Evolutionary conservation across 345 rosid species (phyloP).

Genomic region (Dimocarpus longan): DNA sequence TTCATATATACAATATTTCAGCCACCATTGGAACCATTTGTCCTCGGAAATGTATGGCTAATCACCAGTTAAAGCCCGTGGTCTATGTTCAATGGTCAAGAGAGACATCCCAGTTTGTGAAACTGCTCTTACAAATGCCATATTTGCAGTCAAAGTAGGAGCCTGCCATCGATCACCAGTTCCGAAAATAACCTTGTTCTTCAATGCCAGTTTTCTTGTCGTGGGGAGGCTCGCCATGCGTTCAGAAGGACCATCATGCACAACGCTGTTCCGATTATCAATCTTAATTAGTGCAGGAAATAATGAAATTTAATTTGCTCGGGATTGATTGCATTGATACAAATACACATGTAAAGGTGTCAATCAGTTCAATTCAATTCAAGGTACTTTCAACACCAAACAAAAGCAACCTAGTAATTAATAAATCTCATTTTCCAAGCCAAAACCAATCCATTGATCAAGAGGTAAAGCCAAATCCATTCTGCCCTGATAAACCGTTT

Average conservation of each 20-base stretch:
- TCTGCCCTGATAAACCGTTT: too few species aligned
- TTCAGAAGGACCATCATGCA: constrained; percentile 73
- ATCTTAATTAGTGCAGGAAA: constrained; percentile 6
- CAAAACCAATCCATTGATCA: too few species aligned
- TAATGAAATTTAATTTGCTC: background rate
- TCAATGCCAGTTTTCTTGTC: constrained; percentile 83
- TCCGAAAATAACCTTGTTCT: constrained; percentile 85
- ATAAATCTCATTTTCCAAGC: too few species aligned
- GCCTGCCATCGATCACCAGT: constrained; percentile 85
- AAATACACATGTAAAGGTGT: background rate
- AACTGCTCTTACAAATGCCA: constrained; percentile 87
- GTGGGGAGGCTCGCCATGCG: constrained; percentile 77
- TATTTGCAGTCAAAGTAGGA: constrained; percentile 86
- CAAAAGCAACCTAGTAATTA: too few species aligned
- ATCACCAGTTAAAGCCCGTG: constrained; percentile 86
- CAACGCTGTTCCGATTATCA: constrained; percentile 52
- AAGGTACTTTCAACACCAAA: too few species aligned
- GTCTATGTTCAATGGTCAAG: constrained; percentile 67
- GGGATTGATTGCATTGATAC: background rate
- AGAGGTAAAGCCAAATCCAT: too few species aligned
- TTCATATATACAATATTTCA: background rate
- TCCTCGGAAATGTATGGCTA: constrained; percentile 23
- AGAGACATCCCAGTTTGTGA: constrained; percentile 92
- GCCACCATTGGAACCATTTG: background rate
- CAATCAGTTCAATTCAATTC: background rate